Evolutionary conservation across 1,139 yeast genomes (phyloP), one percentile per base, ranked within the genome.

Genomic region (Debaryomycetaceae sp.): DNA sequence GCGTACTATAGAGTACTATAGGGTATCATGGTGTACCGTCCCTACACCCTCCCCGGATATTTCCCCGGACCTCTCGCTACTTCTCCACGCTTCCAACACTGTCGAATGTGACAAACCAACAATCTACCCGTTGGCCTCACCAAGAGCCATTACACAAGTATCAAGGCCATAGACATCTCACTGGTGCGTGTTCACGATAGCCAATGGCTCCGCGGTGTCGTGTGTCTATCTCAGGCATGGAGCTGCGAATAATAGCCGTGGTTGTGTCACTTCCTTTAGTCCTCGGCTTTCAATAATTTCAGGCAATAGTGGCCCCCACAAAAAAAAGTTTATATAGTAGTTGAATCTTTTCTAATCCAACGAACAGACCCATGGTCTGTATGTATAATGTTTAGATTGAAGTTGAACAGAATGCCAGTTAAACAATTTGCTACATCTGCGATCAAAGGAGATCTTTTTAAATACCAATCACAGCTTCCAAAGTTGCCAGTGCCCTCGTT

Each of bases 401-500:
- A 42, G 45, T 47, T 55, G 39, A 46, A 42, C 24, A 55, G 46
- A 43, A 46, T 49, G 49, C 42, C 48, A 37, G 35, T 50, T 30
- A 61, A 55, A 49, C 58, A 63, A 52, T 62, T 74, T 49, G 56
- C 70, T 41, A 59, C 72, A 24, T 54, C 68, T n/a, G 56, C 65
- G 50, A 53, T 63, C 39, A 81, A 81, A 58, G 96, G 95, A 40
- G 81, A 80, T 50, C 81, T 91, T 54, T 87, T 72, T 68, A 79
- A 84, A 53, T 81, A 72, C 69, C 97, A 91, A 65, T 75, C 77
- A 39, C 74, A 83, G 38, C 77, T 93, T 47, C 97, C 98, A 9
- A 75, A 81, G 46, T 77, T 93, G 52, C 98, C 98, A 1, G 96
- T 93, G 9, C 99, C 99, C 1, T 68, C 84, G 3, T 75, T 93